Base-by-base conservation (phyloP, 108 stramenopile genomes). In the Conticribra weissflogii region DNA sequence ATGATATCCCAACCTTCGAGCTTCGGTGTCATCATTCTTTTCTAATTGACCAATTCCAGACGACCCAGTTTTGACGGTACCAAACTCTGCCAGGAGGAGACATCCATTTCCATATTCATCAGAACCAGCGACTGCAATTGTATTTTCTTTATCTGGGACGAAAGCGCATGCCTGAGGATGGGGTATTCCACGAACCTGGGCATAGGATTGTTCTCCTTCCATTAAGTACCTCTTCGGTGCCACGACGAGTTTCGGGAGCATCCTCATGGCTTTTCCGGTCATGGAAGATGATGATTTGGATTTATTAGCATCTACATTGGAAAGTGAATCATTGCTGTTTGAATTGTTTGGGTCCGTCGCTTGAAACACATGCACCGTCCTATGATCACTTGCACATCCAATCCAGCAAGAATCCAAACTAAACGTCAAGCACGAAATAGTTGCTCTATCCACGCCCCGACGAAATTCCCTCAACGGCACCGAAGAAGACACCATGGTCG, bases 301-400 rank as follows among this genome's bases (percentile, higher is more conserved):
- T 44, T 72, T 59, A 14, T 18, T 59, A 15, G 31, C 53, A 5
- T 33, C 3, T 46, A 54, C 23, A 9, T 41, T 41, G 8, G 12
- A 41, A 18, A 66, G 47, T 32, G 68, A 45, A 9, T 60, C 23
- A 50, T 33, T 34, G 22, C 41, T 55, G 23, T 44, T 30, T 18
- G 71, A 66, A 44, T 60, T 70, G 47, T 49, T 51, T 17, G 65
- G 47, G 47, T 72, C 77, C 47, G 83, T 71, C 8, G 93, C 67
- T 56, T 67, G 65, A 69, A 97, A 99, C 21, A 99, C 82, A 75
- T 99, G 98, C 0, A 94, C 89, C 9, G 98, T 99, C 23, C 98
- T 97, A 75, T 97, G 96, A 80, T 98, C 97, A 67, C 84, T 87
- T 28, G 93, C 85, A 76, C 96, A 96, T 0, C 94, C 95, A n/a